These are phyloP conservation scores for Baorangia bicolor DNA, from an alignment of 768 basidiomycete genomes.

Conservation along the genomic window DNA sequence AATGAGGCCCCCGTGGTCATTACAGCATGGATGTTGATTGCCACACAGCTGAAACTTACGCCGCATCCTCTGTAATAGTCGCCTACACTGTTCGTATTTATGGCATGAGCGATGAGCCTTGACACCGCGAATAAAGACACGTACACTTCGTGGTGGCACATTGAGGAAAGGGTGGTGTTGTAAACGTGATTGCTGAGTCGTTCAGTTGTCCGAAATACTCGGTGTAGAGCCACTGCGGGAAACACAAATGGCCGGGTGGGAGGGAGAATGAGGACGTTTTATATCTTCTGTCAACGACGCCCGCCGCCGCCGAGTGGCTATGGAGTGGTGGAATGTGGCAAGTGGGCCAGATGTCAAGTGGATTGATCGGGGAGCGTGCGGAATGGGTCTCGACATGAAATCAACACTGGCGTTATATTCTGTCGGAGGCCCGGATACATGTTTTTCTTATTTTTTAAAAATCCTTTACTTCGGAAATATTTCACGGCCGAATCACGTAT, in stretches of 20 bases:
- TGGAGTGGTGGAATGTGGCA: slow-evolving; percentile 11
- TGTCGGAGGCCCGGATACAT: not conserved
- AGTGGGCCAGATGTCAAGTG: not conserved
- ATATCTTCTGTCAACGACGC: too few relatives aligned
- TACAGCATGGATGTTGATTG: not conserved
- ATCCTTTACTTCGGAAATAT: not conserved
- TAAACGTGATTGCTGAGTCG: not conserved
- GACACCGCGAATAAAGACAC: not conserved
- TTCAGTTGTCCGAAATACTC: not conserved
- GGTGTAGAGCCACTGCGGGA: not conserved
- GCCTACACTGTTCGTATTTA: slow-evolving; percentile 27
- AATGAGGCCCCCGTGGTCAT: not conserved
- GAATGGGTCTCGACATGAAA: not conserved
- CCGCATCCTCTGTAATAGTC: slow-evolving; percentile 39
- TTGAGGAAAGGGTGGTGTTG: slow-evolving; percentile 4
- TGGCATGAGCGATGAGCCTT: slow-evolving; percentile 1
- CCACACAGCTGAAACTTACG: slow-evolving; percentile 18
- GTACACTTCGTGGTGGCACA: slow-evolving; percentile 40
- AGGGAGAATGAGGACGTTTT: not conserved
- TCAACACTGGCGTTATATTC: not conserved
- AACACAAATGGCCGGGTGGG: not conserved
- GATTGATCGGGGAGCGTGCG: not conserved
- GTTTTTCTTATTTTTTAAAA: not conserved
- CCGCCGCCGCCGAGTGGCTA: slow-evolving; percentile 12
- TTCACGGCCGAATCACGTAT: slow-evolving; percentile 1